Evolutionary conservation across 2,329 filamentous ascomycete genomes (phyloP).

Genomic region (Exophiala xenobiotica): DNA sequence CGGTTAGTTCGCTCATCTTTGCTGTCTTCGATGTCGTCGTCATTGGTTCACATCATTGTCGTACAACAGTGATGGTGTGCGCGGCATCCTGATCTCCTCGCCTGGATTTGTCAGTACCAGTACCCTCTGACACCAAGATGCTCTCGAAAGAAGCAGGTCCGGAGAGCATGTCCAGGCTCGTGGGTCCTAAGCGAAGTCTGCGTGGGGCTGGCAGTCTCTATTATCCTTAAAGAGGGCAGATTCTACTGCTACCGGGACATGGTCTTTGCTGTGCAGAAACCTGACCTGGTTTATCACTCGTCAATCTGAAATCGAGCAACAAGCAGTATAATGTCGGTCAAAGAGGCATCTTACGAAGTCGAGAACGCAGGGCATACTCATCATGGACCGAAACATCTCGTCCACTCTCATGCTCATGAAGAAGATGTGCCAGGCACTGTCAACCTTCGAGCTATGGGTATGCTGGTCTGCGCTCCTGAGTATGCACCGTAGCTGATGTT

Average conservation of each 20-base stretch:
- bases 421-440: conserved; percentile 58
- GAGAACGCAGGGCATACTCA: not conserved
- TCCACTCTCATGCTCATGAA: conserved; percentile 51
- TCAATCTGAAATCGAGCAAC: not conserved
- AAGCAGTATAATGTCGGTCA: not conserved
- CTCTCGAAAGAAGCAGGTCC: not conserved
- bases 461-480: conserved; percentile 5
- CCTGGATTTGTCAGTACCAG: not conserved
- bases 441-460: conserved; percentile 47
- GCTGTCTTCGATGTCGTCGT: not conserved
- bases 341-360: not conserved
- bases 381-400: not conserved
- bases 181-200: not conserved
- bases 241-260: not conserved
- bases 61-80: not conserved
- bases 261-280: not conserved
- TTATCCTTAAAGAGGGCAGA: not conserved
- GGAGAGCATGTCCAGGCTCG: not conserved
- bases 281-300: not conserved
- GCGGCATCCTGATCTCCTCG: not conserved
- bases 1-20: not conserved
- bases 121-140: not conserved
- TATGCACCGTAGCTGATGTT: not conserved
- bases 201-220: not conserved
- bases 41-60: not conserved